Evolutionary conservation across 352 stramenopile genomes (phyloP), one percentile per base, ranked within the genome.

Genomic region (Phytophthora foliorum): DNA sequence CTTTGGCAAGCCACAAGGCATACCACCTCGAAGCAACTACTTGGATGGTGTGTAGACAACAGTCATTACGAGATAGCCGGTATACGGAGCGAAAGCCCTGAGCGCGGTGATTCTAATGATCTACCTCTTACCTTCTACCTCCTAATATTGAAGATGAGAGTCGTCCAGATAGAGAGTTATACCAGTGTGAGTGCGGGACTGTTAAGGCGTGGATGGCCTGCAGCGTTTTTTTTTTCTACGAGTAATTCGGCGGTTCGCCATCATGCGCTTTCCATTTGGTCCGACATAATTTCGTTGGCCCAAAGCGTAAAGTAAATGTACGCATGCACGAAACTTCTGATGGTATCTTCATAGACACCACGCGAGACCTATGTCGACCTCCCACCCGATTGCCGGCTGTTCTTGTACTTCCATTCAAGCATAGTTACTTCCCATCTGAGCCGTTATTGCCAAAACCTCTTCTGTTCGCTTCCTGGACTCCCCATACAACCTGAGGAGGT

Each of bases 351-450:
- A 45, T 22, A 11, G 38, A 9, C 38, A 45, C 38, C 38, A 45
- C n/a, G 16, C 16, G n/a, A 45, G 38, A 2, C 2, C 38, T 22
- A 24, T 22, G 38, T 45, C 16, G 21, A 45, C 38, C 38, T 45
- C 38, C 36, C 49, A 59, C 10, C 58, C 58, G 16, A 31, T 39
- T 2, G 27, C n/a, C 19, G 58, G 45, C 2, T 67, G 36, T 5
- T 36, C 25, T 36, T 67, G 22, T 2, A 27, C 7, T 31, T 59
- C 21, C 38, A 58, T 67, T 3, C 58, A 36, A 17, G 49, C 48
- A 19, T 54, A 58, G 25, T 67, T 57, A 0, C 36, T 39, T 24
- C 58, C 58, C 0, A 67, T 25, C 27, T 59, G 58, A 5, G 48
- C 39, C 2, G 48, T 52, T 3, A 67, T 39, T 36, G 48, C 48